phyloP scores from a whole-genome alignment of 2,329 filamentous ascomycete species.

The Penicillium crustosum region DNA sequence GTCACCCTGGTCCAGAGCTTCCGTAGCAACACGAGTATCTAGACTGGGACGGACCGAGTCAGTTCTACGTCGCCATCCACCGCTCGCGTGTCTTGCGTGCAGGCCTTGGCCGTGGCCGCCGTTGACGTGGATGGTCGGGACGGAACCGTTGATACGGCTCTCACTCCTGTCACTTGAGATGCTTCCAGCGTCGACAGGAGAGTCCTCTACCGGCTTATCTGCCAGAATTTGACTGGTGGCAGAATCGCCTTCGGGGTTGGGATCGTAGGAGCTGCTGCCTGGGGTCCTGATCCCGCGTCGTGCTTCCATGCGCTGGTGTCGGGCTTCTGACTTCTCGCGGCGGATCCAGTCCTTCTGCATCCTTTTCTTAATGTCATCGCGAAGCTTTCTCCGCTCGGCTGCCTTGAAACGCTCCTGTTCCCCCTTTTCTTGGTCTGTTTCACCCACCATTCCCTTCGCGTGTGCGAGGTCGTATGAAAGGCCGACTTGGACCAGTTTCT shows the following conservation, averaged over 20 bases:
- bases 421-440: slow-evolving; percentile 38
- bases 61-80: slow-evolving; percentile 9
- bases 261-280: slow-evolving; percentile 9
- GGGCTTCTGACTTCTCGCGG: slow-evolving; percentile 37
- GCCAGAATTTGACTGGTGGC: slow-evolving; percentile 21
- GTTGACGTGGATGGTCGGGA: slow-evolving; percentile 32
- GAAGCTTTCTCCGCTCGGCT: slow-evolving; percentile 37
- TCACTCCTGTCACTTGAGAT: slow-evolving; percentile 23
- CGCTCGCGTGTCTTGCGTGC: slow-evolving; percentile 17
- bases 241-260: slow-evolving; percentile 2
- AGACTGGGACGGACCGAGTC: slow-evolving; percentile 28
- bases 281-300: slow-evolving; percentile 23
- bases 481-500: slow-evolving; percentile 63
- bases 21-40: slow-evolving; percentile 26
- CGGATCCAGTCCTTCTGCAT: slow-evolving; percentile 44
- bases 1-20: slow-evolving; percentile 29
- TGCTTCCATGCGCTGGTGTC: slow-evolving; percentile 33
- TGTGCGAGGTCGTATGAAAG: slow-evolving; percentile 50
- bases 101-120: slow-evolving; percentile 23
- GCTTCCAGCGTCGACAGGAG: slow-evolving; percentile 27
- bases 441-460: slow-evolving; percentile 44
- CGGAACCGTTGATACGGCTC: slow-evolving; percentile 18
- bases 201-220: slow-evolving; percentile 27
- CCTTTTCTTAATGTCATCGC: slow-evolving; percentile 40
- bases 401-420: slow-evolving; percentile 36